Conservation (phyloP, 2,329 filamentous ascomycete genomes). For the Diaporthe vexans region DNA sequence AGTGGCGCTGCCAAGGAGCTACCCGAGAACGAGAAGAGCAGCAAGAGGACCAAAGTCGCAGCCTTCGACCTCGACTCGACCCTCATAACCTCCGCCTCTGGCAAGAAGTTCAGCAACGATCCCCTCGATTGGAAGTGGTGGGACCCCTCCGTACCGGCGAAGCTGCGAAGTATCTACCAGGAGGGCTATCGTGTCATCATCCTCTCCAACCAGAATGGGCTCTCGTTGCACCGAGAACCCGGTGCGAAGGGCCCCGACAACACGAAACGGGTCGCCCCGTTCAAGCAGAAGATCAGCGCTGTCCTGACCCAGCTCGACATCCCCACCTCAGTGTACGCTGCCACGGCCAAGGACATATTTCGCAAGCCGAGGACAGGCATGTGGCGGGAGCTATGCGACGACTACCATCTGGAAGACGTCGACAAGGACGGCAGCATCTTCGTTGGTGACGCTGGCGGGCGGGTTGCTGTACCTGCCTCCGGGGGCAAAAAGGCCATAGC, state of each 20-base stretch:
- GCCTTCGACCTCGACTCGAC: conserved; percentile 90
- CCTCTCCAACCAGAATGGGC: conserved; percentile 89
- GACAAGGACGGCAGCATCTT: conserved; percentile 83
- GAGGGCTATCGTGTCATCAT: conserved; percentile 81
- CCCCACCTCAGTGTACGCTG: conserved; percentile 86
- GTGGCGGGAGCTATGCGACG: conserved; percentile 77
- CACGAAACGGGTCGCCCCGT: conserved; percentile 76
- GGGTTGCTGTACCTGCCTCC: conserved; percentile 57
- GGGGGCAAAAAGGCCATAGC: conserved; percentile 48
- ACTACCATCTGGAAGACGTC: conserved; percentile 73
- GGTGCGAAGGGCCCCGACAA: conserved; percentile 76
- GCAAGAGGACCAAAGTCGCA: conserved; percentile 71
- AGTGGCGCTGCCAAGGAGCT: conserved; percentile 45
- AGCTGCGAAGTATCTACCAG: conserved; percentile 74
- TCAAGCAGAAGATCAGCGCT: conserved; percentile 83
- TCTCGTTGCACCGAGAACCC: conserved; percentile 80
- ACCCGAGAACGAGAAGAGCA: conserved; percentile 45
- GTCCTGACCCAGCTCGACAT: conserved; percentile 81
- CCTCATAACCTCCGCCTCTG: conserved; percentile 83
- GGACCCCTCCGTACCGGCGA: conserved; percentile 77
- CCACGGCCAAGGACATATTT: conserved; percentile 84
- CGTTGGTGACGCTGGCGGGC: conserved; percentile 86
- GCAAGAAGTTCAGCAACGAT: conserved; percentile 80
- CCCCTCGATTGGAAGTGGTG: conserved; percentile 96
- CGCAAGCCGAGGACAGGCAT: conserved; percentile 91